These are phyloP conservation scores for Stylonectria norvegica DNA, from an alignment of 2,329 filamentous ascomycete species.

Conservation along the genomic window DNA sequence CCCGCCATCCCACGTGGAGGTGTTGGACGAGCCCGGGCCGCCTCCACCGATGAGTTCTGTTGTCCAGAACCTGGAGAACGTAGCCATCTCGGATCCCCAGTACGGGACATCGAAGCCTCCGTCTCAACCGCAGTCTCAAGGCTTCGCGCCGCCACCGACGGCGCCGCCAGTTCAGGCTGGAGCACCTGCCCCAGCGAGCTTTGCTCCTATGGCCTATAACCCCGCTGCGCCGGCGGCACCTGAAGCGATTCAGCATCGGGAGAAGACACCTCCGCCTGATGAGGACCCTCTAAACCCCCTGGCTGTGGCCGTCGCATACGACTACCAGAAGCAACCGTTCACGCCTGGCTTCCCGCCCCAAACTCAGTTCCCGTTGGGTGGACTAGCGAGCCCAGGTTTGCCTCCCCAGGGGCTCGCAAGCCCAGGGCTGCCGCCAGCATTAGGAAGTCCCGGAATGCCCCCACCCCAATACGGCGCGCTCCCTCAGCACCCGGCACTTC, in stretches of 20 bases:
- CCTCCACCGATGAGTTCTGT: conserved; percentile 61
- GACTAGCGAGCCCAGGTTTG: conserved; percentile 39
- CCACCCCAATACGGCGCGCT: conserved; percentile 41
- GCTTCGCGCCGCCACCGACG: conserved; percentile 22
- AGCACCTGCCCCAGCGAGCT: conserved; percentile 34
- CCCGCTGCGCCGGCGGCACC: conserved; percentile 74
- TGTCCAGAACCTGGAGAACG: conserved; percentile 69
- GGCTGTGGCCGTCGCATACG: conserved; percentile 54
- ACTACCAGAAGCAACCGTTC: conserved; percentile 53
- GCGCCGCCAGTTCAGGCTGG: conserved; percentile 19
- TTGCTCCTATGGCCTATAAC: conserved; percentile 70
- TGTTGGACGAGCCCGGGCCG: conserved; percentile 61
- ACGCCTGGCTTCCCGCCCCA: conserved; percentile 50
- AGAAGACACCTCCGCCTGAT: conserved; percentile 76
- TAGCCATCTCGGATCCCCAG: conserved; percentile 61
- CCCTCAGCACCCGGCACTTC: conserved; percentile 43
- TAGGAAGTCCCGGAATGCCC: conserved; percentile 40
- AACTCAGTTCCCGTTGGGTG: conserved; percentile 41
- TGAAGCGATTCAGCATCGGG: conserved; percentile 66
- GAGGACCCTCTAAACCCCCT: conserved; percentile 59
- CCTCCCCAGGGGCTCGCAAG: conserved; percentile 33
- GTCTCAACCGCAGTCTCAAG: conserved; percentile 14
- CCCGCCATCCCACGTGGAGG: conserved; percentile 56
- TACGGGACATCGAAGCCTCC: conserved; percentile 33
- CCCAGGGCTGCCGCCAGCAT: conserved; percentile 32